These are phyloP conservation scores for Tuber magnatum DNA, from an alignment of 495 filamentous ascomycete species.

Conservation along the genomic window DNA sequence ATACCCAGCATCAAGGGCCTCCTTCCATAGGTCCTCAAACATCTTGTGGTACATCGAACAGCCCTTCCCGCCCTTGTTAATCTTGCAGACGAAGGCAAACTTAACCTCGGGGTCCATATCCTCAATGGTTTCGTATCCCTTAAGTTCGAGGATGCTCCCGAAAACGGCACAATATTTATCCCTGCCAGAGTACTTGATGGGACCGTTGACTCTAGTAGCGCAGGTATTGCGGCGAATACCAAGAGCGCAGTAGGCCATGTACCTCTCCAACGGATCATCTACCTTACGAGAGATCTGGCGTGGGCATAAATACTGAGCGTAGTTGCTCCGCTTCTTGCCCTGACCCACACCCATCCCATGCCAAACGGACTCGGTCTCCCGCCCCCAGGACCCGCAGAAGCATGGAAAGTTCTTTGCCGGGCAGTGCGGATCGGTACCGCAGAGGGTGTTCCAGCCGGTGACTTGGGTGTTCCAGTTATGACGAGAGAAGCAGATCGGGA, in stretches of 20 bases:
- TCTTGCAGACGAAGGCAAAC: slow-evolving; percentile 27
- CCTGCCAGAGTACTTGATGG: slow-evolving; percentile 14
- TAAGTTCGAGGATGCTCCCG: slow-evolving; percentile 4
- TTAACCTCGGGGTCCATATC: slow-evolving; percentile 24
- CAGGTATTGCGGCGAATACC: slow-evolving; percentile 8
- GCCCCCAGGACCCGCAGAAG: slow-evolving; percentile 26
- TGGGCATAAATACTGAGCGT: slow-evolving; percentile 21
- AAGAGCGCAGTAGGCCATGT: slow-evolving; percentile 28
- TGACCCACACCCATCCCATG: slow-evolving; percentile 15
- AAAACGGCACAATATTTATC: slow-evolving; percentile 27
- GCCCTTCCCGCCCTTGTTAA: slow-evolving; percentile 29
- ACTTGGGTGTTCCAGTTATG: slow-evolving; percentile 31
- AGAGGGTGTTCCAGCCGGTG: slow-evolving; percentile 19
- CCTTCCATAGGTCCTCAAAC: slow-evolving; percentile 12
- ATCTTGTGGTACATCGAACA: slow-evolving; percentile 21
- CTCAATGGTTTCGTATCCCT: slow-evolving; percentile 8
- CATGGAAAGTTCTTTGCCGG: slow-evolving; percentile 32
- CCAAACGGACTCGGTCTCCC: slow-evolving; percentile 23
- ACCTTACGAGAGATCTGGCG: slow-evolving; percentile 28
- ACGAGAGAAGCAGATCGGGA: slow-evolving; percentile 28
- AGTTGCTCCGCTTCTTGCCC: slow-evolving; percentile 5
- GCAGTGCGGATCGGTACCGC: slow-evolving; percentile 25
- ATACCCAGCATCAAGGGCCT: not conserved
- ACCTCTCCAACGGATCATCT: slow-evolving; percentile 25
- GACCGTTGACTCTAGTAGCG: slow-evolving; percentile 20